These are phyloP conservation scores for Geotrichum bryndzae DNA, from an alignment of 1,139 yeast genomes.

Conservation along the genomic window DNA sequence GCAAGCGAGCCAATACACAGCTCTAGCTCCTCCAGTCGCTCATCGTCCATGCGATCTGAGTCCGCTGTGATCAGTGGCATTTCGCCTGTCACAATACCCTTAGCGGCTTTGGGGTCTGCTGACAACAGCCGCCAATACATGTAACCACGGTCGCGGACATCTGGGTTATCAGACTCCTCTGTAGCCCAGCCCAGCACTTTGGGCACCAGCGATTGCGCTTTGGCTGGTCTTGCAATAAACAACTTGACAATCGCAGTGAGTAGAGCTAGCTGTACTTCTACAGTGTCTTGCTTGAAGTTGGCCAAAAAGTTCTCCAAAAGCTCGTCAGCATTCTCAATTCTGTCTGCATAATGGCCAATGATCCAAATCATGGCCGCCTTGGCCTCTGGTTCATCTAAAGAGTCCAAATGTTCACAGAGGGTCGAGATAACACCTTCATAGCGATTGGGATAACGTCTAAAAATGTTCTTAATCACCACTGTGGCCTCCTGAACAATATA, in stretches of 20 bases:
- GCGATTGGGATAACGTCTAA: slow-evolving; percentile 64
- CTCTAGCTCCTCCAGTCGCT: slow-evolving; percentile 71
- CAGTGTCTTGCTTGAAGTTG: slow-evolving; percentile 53
- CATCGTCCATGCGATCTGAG: slow-evolving; percentile 65
- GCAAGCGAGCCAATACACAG: slow-evolving; percentile 77
- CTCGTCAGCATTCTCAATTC: slow-evolving; percentile 44
- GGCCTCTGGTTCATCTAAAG: slow-evolving; percentile 70
- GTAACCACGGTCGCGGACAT: slow-evolving; percentile 76
- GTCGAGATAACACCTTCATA: slow-evolving; percentile 41
- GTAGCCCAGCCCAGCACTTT: slow-evolving; percentile 63
- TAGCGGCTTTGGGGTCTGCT: slow-evolving; percentile 40
- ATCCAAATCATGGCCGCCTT: slow-evolving; percentile 80
- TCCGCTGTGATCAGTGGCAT: slow-evolving; percentile 62
- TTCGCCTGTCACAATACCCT: slow-evolving; percentile 52
- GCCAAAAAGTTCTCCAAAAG: slow-evolving; percentile 45
- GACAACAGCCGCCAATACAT: slow-evolving; percentile 82
- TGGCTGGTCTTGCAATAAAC: slow-evolving; percentile 53
- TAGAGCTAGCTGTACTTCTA: slow-evolving; percentile 67
- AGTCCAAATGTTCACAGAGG: slow-evolving; percentile 42
- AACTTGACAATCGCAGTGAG: slow-evolving; percentile 71
- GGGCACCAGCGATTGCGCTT: slow-evolving; percentile 54
- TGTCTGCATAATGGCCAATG: slow-evolving; percentile 61
- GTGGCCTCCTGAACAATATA: slow-evolving; percentile 78
- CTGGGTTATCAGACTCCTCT: slow-evolving; percentile 72
- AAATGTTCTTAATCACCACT: slow-evolving; percentile 67